phyloP scores from a whole-genome alignment of 2,329 filamentous ascomycete genomes.

The Xylariaceae sp. region DNA sequence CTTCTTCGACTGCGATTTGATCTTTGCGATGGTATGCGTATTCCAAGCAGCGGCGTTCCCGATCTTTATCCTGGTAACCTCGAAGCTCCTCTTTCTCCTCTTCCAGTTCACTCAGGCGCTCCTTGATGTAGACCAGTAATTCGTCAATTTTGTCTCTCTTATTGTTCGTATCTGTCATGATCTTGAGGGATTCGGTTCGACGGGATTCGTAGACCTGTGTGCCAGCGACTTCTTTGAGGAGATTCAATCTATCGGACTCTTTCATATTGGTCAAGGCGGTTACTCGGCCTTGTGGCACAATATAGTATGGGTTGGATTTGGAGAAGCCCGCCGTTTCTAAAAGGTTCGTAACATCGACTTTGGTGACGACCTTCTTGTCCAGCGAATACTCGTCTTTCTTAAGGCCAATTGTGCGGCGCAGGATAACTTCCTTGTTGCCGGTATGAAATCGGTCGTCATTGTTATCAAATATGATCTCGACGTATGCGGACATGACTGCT shows the following conservation, averaged over 20 bases:
- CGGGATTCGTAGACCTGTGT: conserved; percentile 96
- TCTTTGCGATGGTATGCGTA: conserved; percentile 94
- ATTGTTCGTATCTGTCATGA: conserved; percentile 95
- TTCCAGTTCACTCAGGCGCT: conserved; percentile 86
- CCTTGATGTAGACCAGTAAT: conserved; percentile 87
- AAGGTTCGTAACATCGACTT: conserved; percentile 91
- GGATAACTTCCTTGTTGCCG: conserved; percentile 85
- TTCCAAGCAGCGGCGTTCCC: conserved; percentile 88
- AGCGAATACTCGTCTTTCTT: conserved; percentile 99
- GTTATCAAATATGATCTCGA: conserved; percentile 99
- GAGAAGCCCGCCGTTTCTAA: conserved; percentile 97
- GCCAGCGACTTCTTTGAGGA: conserved; percentile 97
- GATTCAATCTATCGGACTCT: conserved; percentile 84
- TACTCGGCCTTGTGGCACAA: conserved; percentile 95
- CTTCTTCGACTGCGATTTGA: conserved; percentile 77
- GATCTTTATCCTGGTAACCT: conserved; percentile 93
- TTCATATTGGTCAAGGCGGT: conserved; percentile 99
- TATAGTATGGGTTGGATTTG: conserved; percentile 97
- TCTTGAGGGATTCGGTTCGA: conserved; percentile 89
- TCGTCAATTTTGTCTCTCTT: conserved; percentile 96
- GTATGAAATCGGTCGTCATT: conserved; percentile 94
- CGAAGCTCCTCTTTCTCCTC: conserved; percentile 97
- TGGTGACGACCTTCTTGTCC: conserved; percentile 95
- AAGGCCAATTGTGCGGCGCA: conserved; percentile 91
- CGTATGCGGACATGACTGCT: conserved; percentile 98